Evolutionary conservation across 2,329 filamentous ascomycete species (phyloP).

Genomic region (Aspergillus tamarii): DNA sequence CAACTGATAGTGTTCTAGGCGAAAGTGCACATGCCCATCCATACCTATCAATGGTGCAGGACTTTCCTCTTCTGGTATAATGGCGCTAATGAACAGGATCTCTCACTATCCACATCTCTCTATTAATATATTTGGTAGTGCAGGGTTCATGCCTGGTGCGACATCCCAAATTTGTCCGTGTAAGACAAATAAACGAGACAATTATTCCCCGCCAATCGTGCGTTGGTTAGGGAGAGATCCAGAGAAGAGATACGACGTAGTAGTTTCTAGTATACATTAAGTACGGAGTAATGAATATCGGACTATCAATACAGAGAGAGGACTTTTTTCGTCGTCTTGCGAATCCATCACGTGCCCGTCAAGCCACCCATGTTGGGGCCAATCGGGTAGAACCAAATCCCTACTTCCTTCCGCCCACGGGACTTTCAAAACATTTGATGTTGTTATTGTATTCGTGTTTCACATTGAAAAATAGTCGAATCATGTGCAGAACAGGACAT

Average conservation of each 20-base stretch:
- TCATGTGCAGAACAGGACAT: neutral
- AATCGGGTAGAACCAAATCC: neutral
- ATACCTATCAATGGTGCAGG: too few species aligned
- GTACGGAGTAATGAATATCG: too few species aligned
- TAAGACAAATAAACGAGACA: neutral
- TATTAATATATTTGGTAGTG: neutral
- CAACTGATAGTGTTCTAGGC: too few species aligned
- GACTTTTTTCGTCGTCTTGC: too few species aligned
- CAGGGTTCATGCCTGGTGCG: neutral
- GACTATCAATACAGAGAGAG: too few species aligned
- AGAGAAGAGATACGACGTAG: neutral
- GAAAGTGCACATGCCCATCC: too few species aligned
- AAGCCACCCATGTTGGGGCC: neutral
- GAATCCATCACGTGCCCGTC: neutral
- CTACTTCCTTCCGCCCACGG: neutral
- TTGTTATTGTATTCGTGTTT: neutral
- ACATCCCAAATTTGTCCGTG: neutral
- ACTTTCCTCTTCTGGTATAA: neutral
- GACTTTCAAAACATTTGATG: too few species aligned
- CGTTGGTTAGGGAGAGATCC: neutral
- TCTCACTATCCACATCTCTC: neutral
- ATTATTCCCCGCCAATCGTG: neutral
- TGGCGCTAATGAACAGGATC: neutral
- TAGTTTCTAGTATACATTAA: too few species aligned
- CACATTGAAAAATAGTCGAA: neutral